These are phyloP conservation scores for Alternaria panax DNA, from an alignment of 2,329 filamentous ascomycete species.

Conservation along the genomic window DNA sequence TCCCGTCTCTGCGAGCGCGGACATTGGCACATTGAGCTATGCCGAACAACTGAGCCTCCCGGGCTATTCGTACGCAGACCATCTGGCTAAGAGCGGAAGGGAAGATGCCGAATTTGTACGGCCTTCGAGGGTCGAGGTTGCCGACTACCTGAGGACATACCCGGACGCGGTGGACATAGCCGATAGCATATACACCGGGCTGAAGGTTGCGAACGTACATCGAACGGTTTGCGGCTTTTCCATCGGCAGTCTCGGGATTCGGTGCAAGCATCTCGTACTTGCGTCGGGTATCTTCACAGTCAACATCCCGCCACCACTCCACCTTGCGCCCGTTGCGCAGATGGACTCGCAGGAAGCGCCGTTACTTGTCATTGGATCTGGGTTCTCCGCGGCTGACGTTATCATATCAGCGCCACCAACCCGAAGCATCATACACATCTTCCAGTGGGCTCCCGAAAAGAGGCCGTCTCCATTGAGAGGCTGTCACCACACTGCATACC, in stretches of 20 bases:
- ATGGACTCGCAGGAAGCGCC: constrained; percentile 44
- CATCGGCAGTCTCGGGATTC: constrained; percentile 60
- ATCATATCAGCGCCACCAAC: constrained; percentile 62
- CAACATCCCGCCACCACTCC: constrained; percentile 59
- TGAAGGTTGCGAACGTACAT: constrained; percentile 54
- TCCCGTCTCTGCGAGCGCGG: constrained; percentile 59
- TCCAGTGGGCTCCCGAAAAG: constrained; percentile 65
- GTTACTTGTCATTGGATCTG: constrained; percentile 66
- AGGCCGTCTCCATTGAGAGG: constrained; percentile 64
- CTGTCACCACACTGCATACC: constrained; percentile 68
- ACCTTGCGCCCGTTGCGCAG: constrained; percentile 56
- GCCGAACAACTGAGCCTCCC: constrained; percentile 68
- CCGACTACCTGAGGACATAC: constrained; percentile 63
- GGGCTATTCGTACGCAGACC: constrained; percentile 64
- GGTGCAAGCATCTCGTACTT: constrained; percentile 64
- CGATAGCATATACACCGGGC: constrained; percentile 55
- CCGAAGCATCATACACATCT: constrained; percentile 66
- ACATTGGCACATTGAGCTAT: constrained; percentile 68
- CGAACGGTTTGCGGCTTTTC: constrained; percentile 58
- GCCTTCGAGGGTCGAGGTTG: constrained; percentile 62
- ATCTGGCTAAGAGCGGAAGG: constrained; percentile 55
- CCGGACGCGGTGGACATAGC: constrained; percentile 61
- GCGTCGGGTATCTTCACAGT: constrained; percentile 67
- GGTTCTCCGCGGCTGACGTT: constrained; percentile 68
- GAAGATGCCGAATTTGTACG: constrained; percentile 58